Conservation (phyloP, 2,329 filamentous ascomycete species). For the Alternaria gansuensis region DNA sequence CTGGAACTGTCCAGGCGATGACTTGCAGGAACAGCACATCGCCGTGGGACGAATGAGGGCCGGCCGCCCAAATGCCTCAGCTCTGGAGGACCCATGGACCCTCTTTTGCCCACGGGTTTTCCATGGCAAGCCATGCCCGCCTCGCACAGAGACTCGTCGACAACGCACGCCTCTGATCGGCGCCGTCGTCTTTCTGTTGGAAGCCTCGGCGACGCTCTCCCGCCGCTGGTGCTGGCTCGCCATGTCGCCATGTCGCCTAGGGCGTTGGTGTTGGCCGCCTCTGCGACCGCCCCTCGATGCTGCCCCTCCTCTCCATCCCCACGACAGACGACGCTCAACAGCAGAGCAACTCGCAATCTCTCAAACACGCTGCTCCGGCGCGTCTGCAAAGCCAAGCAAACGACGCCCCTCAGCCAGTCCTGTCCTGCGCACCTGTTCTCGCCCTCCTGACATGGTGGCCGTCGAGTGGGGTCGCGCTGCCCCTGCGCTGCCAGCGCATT, state of each 20-base stretch:
- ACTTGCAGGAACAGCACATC: conserved; percentile 40
- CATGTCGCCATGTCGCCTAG: conserved; percentile 9
- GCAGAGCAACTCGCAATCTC: conserved; percentile 8
- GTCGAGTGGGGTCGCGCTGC: conserved; percentile 31
- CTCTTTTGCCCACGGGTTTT: conserved; percentile 18
- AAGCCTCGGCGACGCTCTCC: conserved; percentile 15
- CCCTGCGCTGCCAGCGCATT: conserved; percentile 25
- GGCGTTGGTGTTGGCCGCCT: conserved; percentile 27
- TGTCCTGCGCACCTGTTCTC: conserved; percentile 22
- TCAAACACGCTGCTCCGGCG: conserved; percentile 20
- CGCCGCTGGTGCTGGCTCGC: conserved; percentile 6
- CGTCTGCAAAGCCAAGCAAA: conserved; percentile 14
- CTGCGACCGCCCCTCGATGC: conserved; percentile 30
- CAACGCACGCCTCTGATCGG: conserved; percentile 26
- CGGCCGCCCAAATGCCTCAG: conserved; percentile 34
- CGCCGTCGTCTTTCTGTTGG: conserved; percentile 15
- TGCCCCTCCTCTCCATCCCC: conserved; percentile 5
- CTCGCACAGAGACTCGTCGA: conserved; percentile 26
- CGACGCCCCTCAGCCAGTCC: conserved; percentile 27
- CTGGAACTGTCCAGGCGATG: conserved; percentile 23
- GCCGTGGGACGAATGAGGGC: conserved; percentile 26
- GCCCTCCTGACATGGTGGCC: conserved; percentile 33
- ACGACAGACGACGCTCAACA: conserved; percentile 12
- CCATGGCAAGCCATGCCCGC: conserved; percentile 28
- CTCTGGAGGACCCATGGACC: conserved; percentile 5